Conservation (phyloP, 2,329 filamentous ascomycete species). For the Phyllosticta citriasiana region DNA sequence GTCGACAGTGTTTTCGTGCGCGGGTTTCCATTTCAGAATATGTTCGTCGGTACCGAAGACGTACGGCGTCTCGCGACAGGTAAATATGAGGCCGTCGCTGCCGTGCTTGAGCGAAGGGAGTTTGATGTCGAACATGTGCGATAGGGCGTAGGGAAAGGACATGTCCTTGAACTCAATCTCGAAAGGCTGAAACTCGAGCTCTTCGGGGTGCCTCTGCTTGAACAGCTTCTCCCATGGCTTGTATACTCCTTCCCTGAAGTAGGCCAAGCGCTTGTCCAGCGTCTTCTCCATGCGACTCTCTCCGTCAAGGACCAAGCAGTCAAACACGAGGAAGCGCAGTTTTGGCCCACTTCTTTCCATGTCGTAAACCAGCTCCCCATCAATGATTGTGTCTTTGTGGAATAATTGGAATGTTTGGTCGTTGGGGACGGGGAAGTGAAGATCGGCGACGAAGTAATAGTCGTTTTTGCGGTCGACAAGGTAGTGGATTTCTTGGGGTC, state of each 20-base stretch:
- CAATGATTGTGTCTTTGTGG: constrained; percentile 72
- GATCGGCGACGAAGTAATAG: constrained; percentile 71
- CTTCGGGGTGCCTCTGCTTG: constrained; percentile 49
- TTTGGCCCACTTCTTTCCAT: constrained; percentile 49
- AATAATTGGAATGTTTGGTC: constrained; percentile 51
- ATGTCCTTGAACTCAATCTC: constrained; percentile 79
- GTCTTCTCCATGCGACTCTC: constrained; percentile 67
- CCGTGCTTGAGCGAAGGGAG: constrained; percentile 79
- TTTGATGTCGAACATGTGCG: constrained; percentile 70
- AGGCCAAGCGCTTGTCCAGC: constrained; percentile 79
- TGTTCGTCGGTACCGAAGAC: constrained; percentile 82
- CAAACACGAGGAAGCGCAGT: constrained; percentile 83
- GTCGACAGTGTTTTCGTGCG: constrained; percentile 89
- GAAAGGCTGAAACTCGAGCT: constrained; percentile 64
- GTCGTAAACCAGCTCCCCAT: constrained; percentile 90
- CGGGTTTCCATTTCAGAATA: constrained; percentile 97
- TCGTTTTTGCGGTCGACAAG: constrained; percentile 97
- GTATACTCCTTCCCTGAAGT: constrained; percentile 70
- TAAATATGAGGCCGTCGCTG: constrained; percentile 96
- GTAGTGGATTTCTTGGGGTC: constrained; percentile 63
- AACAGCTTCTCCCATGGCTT: constrained; percentile 58
- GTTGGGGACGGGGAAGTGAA: constrained; percentile 70
- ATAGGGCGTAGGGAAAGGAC: constrained; percentile 74
- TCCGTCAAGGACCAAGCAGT: constrained; percentile 75
- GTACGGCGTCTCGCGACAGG: constrained; percentile 81